Percentiles rank a stretch among this genome's conserved stretches.
Conservation (phyloP, 257 asterid species). For the Nemophila menziesii region DNA sequence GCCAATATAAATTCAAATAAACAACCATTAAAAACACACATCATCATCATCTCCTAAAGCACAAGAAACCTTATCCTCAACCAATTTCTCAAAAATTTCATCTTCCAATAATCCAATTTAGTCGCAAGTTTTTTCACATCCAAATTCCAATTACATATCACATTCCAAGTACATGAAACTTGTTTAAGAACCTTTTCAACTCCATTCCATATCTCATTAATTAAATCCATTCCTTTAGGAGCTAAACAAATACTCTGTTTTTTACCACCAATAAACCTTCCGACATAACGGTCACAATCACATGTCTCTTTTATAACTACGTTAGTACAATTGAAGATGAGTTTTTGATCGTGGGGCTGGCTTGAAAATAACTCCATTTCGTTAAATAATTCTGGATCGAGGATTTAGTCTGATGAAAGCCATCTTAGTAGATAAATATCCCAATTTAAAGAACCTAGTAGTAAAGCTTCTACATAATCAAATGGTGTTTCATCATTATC, state of each 20-base stretch:
- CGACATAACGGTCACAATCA: constrained; percentile 43
- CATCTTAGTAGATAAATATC: constrained; percentile 66
- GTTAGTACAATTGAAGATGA: constrained; percentile 72
- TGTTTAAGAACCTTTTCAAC: constrained; percentile 45
- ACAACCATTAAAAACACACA: too few relatives aligned
- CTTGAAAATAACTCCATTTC: constrained; percentile 88
- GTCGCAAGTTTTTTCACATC: constrained; percentile 48
- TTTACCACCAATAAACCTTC: constrained; percentile 23
- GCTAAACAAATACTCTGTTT: constrained; percentile 25
- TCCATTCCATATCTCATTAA: constrained; percentile 61
- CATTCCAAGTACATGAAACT: too few relatives aligned
- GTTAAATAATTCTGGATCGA: constrained; percentile 58
- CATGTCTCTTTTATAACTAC: constrained; percentile 58
- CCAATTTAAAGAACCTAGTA: constrained; percentile 89
- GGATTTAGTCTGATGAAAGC: constrained; percentile 58
- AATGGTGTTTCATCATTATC: constrained; percentile 93
- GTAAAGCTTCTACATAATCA: constrained; percentile 95
- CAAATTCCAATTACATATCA: constrained; percentile 54
- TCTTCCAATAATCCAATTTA: constrained; percentile 39
- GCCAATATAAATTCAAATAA: too few relatives aligned
- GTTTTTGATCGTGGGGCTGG: constrained; percentile 57
- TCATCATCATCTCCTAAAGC: constrained; percentile 26
- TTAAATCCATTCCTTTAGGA: constrained; percentile 75
- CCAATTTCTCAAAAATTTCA: constrained; percentile 42
- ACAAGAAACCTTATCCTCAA: constrained; percentile 41